A percentile compares a stretch with the other conserved stretches of the same genome.
phyloP scores from a whole-genome alignment of 768 basidiomycete genomes.

The Mycena belliarum region DNA sequence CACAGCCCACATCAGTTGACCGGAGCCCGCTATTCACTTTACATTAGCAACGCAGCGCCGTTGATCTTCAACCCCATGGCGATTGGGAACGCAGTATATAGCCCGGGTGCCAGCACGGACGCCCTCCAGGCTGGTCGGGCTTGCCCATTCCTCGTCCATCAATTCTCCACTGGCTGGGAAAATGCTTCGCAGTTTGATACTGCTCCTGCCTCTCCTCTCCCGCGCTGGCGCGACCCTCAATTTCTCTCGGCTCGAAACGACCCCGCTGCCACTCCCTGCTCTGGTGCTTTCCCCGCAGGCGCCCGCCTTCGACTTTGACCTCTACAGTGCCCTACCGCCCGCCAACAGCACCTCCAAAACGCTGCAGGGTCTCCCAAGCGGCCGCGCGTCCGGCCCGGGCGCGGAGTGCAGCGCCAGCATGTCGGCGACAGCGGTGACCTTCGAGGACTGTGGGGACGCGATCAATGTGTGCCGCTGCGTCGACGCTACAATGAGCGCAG shows the following conservation, averaged over 20 bases:
- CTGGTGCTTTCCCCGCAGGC: background rate
- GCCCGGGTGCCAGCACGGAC: background rate
- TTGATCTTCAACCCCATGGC: background rate
- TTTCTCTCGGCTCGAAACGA: background rate
- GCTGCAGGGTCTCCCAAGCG: background rate
- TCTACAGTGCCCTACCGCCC: background rate
- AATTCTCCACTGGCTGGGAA: conserved; percentile 7
- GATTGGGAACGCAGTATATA: background rate
- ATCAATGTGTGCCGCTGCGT: conserved; percentile 31
- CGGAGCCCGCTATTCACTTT: too few species aligned
- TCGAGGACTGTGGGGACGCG: conserved; percentile 29
- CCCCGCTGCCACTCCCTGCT: background rate
- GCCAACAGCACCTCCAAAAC: conserved; percentile 13
- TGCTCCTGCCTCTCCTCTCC: background rate
- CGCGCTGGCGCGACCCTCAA: background rate
- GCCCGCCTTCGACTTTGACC: background rate
- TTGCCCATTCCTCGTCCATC: background rate
- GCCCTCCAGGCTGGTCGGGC: conserved; percentile 3
- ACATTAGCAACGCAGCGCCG: conserved; percentile 2
- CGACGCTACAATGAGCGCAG: conserved; percentile 28
- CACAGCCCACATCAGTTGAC: too few species aligned
- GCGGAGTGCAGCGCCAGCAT: conserved; percentile 25
- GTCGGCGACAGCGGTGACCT: conserved; percentile 27
- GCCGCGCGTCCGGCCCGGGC: background rate
- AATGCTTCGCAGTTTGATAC: conserved; percentile 5